phyloP scores from a whole-genome alignment of 805 yeast species.

The Metschnikowia santaceciliae region DNA sequence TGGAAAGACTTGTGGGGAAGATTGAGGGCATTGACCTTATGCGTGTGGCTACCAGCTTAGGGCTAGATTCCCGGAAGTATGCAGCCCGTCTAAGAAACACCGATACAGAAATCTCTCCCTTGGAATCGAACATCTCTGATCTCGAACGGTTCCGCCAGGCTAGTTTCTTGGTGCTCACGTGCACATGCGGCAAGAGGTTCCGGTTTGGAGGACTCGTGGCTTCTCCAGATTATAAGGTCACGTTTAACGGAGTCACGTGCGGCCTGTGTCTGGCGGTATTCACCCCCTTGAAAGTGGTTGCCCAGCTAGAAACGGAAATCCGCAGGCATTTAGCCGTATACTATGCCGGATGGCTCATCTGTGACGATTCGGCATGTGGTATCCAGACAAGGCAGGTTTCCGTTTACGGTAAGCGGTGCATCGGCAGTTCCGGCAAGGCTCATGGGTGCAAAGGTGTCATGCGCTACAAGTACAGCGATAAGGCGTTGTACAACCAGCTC shows the following conservation, averaged over 20 bases:
- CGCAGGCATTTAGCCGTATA: constrained; percentile 68
- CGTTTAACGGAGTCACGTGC: constrained; percentile 71
- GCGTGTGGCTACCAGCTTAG: constrained; percentile 71
- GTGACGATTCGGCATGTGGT: constrained; percentile 85
- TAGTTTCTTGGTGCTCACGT: constrained; percentile 50
- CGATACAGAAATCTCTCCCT: constrained; percentile 57
- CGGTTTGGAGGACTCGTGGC: constrained; percentile 71
- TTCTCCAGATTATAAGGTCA: constrained; percentile 56
- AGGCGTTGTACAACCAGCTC: constrained; percentile 80
- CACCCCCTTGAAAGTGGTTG: constrained; percentile 50
- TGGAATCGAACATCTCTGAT: constrained; percentile 79
- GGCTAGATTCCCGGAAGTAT: constrained; percentile 68
- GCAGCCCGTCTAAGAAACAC: constrained; percentile 40
- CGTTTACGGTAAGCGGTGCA: constrained; percentile 84
- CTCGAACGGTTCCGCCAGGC: constrained; percentile 74
- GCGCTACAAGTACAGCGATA: constrained; percentile 72
- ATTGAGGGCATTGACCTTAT: constrained; percentile 84
- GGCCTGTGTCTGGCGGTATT: constrained; percentile 52
- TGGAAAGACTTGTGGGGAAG: constrained; percentile 79
- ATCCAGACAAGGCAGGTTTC: constrained; percentile 77
- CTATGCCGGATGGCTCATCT: constrained; percentile 80
- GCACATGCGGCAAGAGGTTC: constrained; percentile 61
- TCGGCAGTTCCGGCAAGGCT: constrained; percentile 59
- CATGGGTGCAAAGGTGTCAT: constrained; percentile 75
- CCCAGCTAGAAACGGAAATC: constrained; percentile 73